These are phyloP conservation scores for Yamadazyma diospyri DNA, from an alignment of 1,139 yeast genomes.

Conservation along the genomic window DNA sequence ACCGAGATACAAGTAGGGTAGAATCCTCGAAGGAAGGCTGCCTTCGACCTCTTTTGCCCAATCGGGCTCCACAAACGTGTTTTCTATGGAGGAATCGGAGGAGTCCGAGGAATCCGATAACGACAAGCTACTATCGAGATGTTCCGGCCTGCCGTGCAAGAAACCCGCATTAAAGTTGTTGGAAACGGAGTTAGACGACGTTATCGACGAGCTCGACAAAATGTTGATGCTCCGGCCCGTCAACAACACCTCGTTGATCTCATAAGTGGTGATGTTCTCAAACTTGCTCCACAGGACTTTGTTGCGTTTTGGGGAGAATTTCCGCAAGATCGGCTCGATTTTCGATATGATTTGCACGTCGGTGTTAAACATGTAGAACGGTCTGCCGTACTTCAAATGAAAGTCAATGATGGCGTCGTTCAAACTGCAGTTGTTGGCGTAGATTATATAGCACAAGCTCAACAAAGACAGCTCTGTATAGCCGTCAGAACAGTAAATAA, in stretches of 20 bases:
- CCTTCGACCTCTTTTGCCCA: conserved; percentile 54
- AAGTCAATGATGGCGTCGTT: conserved; percentile 54
- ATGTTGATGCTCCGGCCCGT: conserved; percentile 3
- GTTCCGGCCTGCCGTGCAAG: conserved; percentile 4
- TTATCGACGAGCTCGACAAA: conserved; percentile 16
- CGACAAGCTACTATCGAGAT: conserved; percentile 7
- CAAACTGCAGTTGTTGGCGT: conserved; percentile 53
- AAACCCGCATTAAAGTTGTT: conserved; percentile 1
- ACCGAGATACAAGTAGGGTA: conserved; percentile 85
- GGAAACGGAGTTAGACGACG: conserved; percentile 2
- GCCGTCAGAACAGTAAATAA: conserved; percentile 85
- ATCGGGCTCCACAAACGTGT: conserved; percentile 11
- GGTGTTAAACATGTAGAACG: conserved; percentile 76
- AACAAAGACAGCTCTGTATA: conserved; percentile 86
- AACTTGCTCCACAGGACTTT: conserved; percentile 20
- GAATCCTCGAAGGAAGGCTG: conserved; percentile 66
- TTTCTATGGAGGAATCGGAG: conserved; percentile 3
- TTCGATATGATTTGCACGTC: conserved; percentile 67
- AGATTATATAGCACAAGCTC: conserved; percentile 67
- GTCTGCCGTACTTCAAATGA: conserved; percentile 65
- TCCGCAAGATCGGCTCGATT: conserved; percentile 57
- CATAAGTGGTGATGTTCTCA: conserved; percentile 28
- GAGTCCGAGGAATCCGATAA: conserved; percentile 3
- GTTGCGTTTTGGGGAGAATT: conserved; percentile 46
- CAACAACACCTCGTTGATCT: conserved; percentile 34